These are phyloP conservation scores for Coemansia sp. DNA, from an alignment of 192 early-diverging fungal genomes.

Conservation along the genomic window DNA sequence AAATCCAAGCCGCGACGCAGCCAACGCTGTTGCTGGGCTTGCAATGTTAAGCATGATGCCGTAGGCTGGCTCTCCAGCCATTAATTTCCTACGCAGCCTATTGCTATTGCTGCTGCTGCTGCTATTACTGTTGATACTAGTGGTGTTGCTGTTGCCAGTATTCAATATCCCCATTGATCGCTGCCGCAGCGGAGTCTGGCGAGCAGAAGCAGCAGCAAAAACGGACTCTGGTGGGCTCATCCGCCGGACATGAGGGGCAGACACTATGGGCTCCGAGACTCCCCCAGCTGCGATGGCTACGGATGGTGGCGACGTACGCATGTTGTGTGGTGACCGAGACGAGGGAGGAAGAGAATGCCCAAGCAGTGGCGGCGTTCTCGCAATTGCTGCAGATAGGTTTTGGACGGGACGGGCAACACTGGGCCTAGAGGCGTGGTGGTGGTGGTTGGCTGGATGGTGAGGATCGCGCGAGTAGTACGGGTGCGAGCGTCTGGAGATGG, in stretches of 20 bases:
- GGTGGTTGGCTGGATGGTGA: conserved; percentile 4
- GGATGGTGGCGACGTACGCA: conserved; percentile 34
- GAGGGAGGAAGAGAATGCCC: conserved; percentile 9
- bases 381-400: neutral
- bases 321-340: conserved; percentile 7
- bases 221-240: conserved; percentile 7
- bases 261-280: neutral
- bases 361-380: conserved; percentile 3
- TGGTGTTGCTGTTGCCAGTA: conserved; percentile 4
- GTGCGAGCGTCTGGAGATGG: conserved; percentile 42
- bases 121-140: neutral
- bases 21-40: conserved; percentile 32
- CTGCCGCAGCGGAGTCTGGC: neutral
- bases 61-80: conserved; percentile 14
- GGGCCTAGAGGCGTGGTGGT: conserved; percentile 9
- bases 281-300: conserved; percentile 8
- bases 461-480: conserved; percentile 26
- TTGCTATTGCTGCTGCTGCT: neutral
- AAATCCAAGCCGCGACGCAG: conserved; percentile 37
- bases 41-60: conserved; percentile 47
- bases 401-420: neutral
- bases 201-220: neutral
- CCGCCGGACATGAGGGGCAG: neutral
- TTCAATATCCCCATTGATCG: conserved; percentile 6
- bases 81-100: conserved; percentile 31